Evolutionary conservation across 495 filamentous ascomycete species (phyloP), one percentile per base, ranked within the genome.

Genomic region (Talaromyces thailandensis): DNA sequence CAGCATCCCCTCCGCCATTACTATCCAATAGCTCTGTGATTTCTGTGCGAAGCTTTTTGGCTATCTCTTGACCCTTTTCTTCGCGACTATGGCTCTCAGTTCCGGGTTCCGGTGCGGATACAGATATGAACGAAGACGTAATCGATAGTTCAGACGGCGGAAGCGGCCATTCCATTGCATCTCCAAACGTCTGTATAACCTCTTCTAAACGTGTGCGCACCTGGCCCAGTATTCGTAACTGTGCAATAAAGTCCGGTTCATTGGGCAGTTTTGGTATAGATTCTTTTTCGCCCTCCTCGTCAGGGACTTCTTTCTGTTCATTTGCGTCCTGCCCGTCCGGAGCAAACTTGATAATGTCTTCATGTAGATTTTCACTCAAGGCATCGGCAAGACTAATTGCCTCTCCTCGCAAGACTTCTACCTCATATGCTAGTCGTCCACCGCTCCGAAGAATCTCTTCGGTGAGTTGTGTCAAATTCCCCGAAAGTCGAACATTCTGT

Each of bases 401-500:
- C 69, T 98, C 94, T 58, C 93, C 93, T 6, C 92, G 86, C 8
- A 98, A 74, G 7, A 98, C 83, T 69, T 98, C 94, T 8, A 98
- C 93, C 68, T 97, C 91, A 73, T 98, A 98, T 26, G 92, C 90
- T 23, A 98, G 79, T 9, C 95, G 83, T 63, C 88, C 86, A 24
- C 91, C 88, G 65, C 90, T 87, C 53, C 94, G 85, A 21, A 98
- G 79, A 63, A 98, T 97, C 65, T 98, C 94, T 69, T 98, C 93
- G 14, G 93, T 97, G 61, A 98, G 79, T 62, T 89, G 86, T 31
- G 91, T 96, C 25, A 98, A 82, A 32, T 83, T 89, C 48, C 79
- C 87, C n/a, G 93, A 91, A 14, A 96, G 80, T 23, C 91, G 82
- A 16, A 89, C 86, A 14, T 90, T 94, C 70, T 96, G 92, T 11